Conservation (phyloP, 148 eudicot species). For the Oxyria digyna region DNA sequence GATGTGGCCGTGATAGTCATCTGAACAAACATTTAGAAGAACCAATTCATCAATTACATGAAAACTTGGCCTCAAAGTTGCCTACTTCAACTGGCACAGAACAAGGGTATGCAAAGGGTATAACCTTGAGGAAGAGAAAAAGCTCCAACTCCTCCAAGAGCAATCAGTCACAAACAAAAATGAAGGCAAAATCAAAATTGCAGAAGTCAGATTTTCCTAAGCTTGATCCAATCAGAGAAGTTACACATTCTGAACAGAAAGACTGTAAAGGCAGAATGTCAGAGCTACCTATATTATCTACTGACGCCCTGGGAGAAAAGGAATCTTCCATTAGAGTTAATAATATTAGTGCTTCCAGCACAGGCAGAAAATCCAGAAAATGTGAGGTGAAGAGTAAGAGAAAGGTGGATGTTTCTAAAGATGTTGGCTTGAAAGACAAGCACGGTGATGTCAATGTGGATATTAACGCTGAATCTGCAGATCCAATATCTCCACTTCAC, state of each 20-base stretch:
- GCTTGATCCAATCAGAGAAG: conserved; percentile 5
- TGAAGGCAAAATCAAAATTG: background rate
- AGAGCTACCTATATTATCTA: conserved; percentile 6
- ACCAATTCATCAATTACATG: conserved; percentile 9
- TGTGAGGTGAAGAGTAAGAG: conserved; percentile 11
- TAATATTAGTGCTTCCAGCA: background rate
- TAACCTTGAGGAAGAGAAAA: background rate
- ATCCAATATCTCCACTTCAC: background rate
- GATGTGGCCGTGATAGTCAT: conserved; percentile 1
- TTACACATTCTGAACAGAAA: conserved; percentile 4
- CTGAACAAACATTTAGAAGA: conserved; percentile 7
- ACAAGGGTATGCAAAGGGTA: background rate
- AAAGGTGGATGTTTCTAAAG: conserved; percentile 14
- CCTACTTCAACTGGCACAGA: conserved; percentile 4
- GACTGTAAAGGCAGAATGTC: conserved; percentile 6
- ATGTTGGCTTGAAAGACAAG: conserved; percentile 16
- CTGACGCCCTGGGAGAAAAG: background rate
- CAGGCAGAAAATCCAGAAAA: conserved; percentile 7
- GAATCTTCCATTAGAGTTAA: background rate
- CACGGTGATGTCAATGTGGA: conserved; percentile 11
- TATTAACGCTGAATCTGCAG: conserved; percentile 15
- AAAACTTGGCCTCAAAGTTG: conserved; percentile 5
- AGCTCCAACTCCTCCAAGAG: background rate
- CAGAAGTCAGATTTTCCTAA: background rate
- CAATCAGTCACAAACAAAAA: background rate